These are phyloP conservation scores for Paramyrothecium sp. DNA, from an alignment of 2,329 filamentous ascomycete genomes.

Conservation along the genomic window DNA sequence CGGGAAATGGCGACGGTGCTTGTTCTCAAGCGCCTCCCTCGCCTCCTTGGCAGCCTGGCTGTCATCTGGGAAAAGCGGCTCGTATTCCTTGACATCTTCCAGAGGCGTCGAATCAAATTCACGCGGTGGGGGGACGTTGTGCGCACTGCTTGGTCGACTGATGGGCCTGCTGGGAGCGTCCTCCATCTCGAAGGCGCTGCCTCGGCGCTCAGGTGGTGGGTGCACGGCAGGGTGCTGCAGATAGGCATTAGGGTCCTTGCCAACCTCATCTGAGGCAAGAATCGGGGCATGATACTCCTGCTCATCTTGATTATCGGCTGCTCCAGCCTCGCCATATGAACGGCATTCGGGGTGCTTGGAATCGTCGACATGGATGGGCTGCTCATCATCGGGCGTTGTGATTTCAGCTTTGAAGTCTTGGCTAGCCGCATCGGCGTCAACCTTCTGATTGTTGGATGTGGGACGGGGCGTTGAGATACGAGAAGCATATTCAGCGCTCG, in stretches of 20 bases:
- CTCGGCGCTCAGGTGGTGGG: conserved; percentile 65
- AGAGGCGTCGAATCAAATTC: conserved; percentile 67
- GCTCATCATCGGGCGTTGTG: conserved; percentile 45
- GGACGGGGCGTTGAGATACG: conserved; percentile 70
- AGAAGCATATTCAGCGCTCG: conserved; percentile 78
- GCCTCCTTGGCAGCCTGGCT: conserved; percentile 48
- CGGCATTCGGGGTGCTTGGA: conserved; percentile 35
- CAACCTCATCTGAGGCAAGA: conserved; percentile 82
- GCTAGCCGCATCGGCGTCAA: conserved; percentile 20
- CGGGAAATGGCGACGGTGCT: conserved; percentile 72
- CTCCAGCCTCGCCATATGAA: conserved; percentile 35
- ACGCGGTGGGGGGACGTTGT: conserved; percentile 50
- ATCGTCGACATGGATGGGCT: conserved; percentile 75
- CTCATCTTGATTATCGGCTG: conserved; percentile 55
- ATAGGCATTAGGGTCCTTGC: conserved; percentile 67
- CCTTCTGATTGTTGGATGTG: conserved; percentile 37
- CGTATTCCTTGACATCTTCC: conserved; percentile 90
- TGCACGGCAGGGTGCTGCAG: conserved; percentile 78
- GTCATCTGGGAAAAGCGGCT: conserved; percentile 88
- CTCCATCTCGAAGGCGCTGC: conserved; percentile 55
- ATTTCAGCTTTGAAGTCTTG: conserved; percentile 26
- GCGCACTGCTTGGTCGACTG: conserved; percentile 48
- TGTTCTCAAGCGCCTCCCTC: conserved; percentile 39
- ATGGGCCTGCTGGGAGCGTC: conserved; percentile 58
- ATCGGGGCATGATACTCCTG: conserved; percentile 73